phyloP scores from a whole-genome alignment of 345 rosid genomes.

The Citrus medica region DNA sequence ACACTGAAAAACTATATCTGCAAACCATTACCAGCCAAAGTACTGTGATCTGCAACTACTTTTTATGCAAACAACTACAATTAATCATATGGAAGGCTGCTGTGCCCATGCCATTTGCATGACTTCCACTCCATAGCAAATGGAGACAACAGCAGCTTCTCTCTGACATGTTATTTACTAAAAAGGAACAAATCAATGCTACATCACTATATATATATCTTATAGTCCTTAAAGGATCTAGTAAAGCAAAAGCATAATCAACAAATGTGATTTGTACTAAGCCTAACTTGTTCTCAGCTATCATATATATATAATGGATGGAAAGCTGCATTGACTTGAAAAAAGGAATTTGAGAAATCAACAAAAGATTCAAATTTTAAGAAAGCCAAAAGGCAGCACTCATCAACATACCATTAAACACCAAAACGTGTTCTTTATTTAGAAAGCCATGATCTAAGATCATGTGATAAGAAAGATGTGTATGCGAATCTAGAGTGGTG shows the following conservation, averaged over 20 bases:
- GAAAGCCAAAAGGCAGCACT: slow-evolving; percentile 6
- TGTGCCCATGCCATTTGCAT: slow-evolving; percentile 19
- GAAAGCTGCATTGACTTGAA: slow-evolving; percentile 11
- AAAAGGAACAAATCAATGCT: neutral
- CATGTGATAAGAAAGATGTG: slow-evolving; percentile 6
- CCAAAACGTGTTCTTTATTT: neutral
- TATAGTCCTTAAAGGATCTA: neutral
- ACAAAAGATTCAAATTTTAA: neutral
- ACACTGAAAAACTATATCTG: slow-evolving; percentile 28
- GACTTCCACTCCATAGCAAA: slow-evolving; percentile 16
- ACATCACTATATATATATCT: neutral
- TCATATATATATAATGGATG: neutral
- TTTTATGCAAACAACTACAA: slow-evolving; percentile 7
- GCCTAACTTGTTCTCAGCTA: slow-evolving; percentile 1
- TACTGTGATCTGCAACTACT: slow-evolving; percentile 1
- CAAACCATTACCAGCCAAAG: slow-evolving; percentile 22
- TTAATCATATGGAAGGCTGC: slow-evolving; percentile 31
- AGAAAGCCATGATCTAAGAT: slow-evolving; percentile 13
- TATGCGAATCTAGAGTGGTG: slow-evolving; percentile 9
- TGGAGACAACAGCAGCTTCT: slow-evolving; percentile 32
- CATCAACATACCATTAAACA: slow-evolving; percentile 13
- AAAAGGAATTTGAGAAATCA: neutral
- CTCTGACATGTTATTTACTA: neutral
- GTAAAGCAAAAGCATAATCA: slow-evolving; percentile 21
- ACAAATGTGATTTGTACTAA: slow-evolving; percentile 13